phyloP scores from a whole-genome alignment of 352 stramenopile species.

The Globisporangium canariense region DNA sequence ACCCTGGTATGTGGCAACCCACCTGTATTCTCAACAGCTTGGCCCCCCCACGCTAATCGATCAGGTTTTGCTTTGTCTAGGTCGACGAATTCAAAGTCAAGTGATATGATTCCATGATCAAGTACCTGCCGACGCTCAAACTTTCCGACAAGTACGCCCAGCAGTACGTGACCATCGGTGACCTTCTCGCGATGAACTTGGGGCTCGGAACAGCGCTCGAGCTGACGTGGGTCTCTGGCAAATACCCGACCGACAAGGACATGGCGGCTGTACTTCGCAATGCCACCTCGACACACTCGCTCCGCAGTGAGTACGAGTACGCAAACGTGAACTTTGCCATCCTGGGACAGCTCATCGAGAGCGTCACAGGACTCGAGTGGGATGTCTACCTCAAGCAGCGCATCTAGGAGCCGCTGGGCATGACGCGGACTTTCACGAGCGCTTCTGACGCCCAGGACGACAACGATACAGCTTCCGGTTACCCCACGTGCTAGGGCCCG shows the following conservation, averaged over 20 bases:
- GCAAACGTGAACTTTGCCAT: conserved; percentile 62
- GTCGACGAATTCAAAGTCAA: conserved; percentile 48
- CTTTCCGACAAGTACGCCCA: conserved; percentile 63
- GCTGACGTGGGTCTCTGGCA: not conserved
- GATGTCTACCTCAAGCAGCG: conserved; percentile 42
- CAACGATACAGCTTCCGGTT: conserved; percentile 19
- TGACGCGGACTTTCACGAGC: conserved; percentile 48
- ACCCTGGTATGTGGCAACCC: not conserved
- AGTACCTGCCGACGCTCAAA: conserved; percentile 43
- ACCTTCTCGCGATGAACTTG: conserved; percentile 63
- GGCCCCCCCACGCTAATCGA: too few species aligned
- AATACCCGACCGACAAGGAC: conserved; percentile 25
- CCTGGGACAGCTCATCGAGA: conserved; percentile 54
- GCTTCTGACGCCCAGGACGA: not conserved
- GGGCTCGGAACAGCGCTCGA: conserved; percentile 22
- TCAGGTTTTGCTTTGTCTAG: conserved; percentile 2
- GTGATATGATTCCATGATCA: conserved; percentile 54
- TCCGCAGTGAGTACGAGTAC: conserved; percentile 55
- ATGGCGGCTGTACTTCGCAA: conserved; percentile 28
- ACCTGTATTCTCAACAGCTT: too few species aligned
- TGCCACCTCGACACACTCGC: conserved; percentile 11
- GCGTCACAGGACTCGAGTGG: conserved; percentile 44
- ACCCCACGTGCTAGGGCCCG: conserved; percentile 36
- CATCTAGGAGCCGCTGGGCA: conserved; percentile 53
- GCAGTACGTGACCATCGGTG: conserved; percentile 41